A percentile compares a stretch with the other conserved stretches of the same genome.
phyloP scores from a whole-genome alignment of 1,284 basidiomycete genomes.

The Xerocomus nothofagi region DNA sequence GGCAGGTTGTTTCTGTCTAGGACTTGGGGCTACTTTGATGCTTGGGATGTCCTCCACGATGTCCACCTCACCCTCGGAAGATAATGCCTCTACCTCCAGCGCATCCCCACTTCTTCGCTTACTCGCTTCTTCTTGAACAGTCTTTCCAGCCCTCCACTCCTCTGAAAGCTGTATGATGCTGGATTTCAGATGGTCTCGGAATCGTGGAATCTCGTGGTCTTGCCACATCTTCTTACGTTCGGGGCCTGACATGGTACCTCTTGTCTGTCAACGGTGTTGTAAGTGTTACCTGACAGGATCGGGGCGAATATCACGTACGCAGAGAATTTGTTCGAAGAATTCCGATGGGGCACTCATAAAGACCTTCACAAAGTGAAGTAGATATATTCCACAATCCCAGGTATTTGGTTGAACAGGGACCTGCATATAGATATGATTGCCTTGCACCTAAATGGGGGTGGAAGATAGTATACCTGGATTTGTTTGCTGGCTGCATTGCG shows the following conservation, averaged over 20 bases:
- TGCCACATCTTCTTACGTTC: conserved; percentile 53
- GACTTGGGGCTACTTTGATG: conserved; percentile 11
- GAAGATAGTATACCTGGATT: conserved; percentile 44
- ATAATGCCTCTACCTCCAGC: conserved; percentile 34
- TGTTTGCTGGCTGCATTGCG: conserved; percentile 44
- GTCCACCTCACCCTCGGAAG: conserved; percentile 49
- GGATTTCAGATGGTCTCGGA: conserved; percentile 38
- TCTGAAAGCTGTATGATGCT: conserved; percentile 41
- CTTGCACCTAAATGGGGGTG: neutral
- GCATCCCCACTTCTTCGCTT: conserved; percentile 20
- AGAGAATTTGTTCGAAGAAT: conserved; percentile 50
- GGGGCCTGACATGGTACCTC: conserved; percentile 29
- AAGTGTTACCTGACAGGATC: neutral
- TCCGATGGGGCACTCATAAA: conserved; percentile 61
- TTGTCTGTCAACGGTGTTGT: conserved; percentile 29
- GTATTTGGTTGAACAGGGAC: conserved; percentile 81
- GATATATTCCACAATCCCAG: conserved; percentile 84
- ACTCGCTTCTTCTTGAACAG: conserved; percentile 33
- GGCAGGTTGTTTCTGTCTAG: conserved; percentile 15
- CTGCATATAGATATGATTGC: conserved; percentile 37
- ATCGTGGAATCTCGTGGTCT: conserved; percentile 33
- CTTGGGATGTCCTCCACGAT: conserved; percentile 37
- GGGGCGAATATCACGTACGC: conserved; percentile 22
- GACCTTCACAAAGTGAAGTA: conserved; percentile 75
- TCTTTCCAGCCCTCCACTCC: conserved; percentile 42